phyloP scores from a whole-genome alignment of 441 rosid genomes.

The Euphorbia schlechtendalii region DNA sequence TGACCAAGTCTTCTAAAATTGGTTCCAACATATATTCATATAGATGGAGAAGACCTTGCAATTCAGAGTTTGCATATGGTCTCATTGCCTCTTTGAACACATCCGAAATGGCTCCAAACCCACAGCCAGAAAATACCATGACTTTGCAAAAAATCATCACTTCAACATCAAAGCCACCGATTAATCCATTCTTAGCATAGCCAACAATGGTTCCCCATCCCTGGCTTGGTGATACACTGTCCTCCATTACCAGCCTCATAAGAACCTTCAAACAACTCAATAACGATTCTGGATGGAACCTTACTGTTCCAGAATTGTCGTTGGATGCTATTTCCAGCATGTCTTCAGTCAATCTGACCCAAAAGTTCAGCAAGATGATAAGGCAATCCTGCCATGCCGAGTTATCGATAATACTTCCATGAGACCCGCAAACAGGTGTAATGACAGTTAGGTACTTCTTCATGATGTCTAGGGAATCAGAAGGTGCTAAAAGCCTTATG shows the following conservation, averaged over 20 bases:
- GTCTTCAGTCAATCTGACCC: conserved; percentile 74
- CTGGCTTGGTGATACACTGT: conserved; percentile 86
- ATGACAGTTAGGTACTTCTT: conserved; percentile 51
- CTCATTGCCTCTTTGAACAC: conserved; percentile 47
- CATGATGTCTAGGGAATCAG: conserved; percentile 61
- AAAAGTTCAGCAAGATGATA: conserved; percentile 70
- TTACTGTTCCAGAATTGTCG: conserved; percentile 30
- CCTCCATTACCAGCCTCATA: conserved; percentile 78
- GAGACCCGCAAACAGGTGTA: conserved; percentile 39
- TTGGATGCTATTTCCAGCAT: conserved; percentile 51
- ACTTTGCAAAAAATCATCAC: conserved; percentile 62
- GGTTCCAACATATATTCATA: conserved; percentile 62
- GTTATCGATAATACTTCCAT: conserved; percentile 58
- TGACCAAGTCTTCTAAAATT: conserved; percentile 49
- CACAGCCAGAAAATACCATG: conserved; percentile 81
- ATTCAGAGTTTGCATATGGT: conserved; percentile 23
- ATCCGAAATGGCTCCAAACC: conserved; percentile 74
- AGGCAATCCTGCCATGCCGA: conserved; percentile 93
- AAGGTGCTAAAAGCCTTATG: conserved; percentile 58
- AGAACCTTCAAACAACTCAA: conserved; percentile 59
- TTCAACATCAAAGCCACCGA: conserved; percentile 45
- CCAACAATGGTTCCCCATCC: conserved; percentile 62
- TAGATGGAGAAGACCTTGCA: conserved; percentile 51
- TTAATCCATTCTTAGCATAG: conserved; percentile 49
- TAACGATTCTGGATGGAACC: conserved; percentile 54